phyloP scores from a whole-genome alignment of 805 yeast genomes.

The Candida ficus region DNA sequence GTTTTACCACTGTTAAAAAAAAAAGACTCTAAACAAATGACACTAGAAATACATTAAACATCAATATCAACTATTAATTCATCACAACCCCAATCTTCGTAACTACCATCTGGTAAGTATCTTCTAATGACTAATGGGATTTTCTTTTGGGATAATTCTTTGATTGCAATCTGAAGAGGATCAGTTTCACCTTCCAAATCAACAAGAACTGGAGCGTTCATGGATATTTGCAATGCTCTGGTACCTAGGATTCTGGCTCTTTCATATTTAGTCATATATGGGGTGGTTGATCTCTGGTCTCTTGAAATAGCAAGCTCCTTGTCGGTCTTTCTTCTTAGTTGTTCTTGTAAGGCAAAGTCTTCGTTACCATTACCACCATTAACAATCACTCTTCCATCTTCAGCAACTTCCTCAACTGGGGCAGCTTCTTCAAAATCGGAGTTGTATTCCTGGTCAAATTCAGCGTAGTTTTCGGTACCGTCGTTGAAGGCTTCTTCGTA shows the following conservation, averaged over 20 bases:
- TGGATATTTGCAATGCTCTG: constrained; percentile 92
- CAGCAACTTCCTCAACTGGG: constrained; percentile 35
- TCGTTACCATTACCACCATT: constrained; percentile 65
- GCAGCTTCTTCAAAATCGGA: constrained; percentile 59
- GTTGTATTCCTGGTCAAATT: constrained; percentile 80
- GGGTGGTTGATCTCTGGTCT: constrained; percentile 89
- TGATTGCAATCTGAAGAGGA: constrained; percentile 96
- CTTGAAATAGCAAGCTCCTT: constrained; percentile 84
- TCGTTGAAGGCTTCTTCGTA: constrained; percentile 62
- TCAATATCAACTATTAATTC: constrained; percentile 82
- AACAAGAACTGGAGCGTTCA: constrained; percentile 97
- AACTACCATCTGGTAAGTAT: constrained; percentile 93
- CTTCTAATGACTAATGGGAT: constrained; percentile 94
- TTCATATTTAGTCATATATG: constrained; percentile 98
- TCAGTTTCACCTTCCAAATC: constrained; percentile 99
- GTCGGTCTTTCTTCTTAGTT: constrained; percentile 53
- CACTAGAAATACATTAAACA: constrained; percentile 13
- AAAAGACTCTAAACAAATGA: neutral
- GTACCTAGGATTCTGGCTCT: constrained; percentile 97
- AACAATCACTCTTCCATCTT: constrained; percentile 68
- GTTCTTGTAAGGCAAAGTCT: constrained; percentile 35
- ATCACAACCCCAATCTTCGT: constrained; percentile 99
- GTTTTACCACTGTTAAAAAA: no score
- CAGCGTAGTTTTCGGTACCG: constrained; percentile 64
- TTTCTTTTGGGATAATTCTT: constrained; percentile 90